Evolutionary conservation across 345 rosid genomes (phyloP).

Genomic region (Odontarrhena argentea): DNA sequence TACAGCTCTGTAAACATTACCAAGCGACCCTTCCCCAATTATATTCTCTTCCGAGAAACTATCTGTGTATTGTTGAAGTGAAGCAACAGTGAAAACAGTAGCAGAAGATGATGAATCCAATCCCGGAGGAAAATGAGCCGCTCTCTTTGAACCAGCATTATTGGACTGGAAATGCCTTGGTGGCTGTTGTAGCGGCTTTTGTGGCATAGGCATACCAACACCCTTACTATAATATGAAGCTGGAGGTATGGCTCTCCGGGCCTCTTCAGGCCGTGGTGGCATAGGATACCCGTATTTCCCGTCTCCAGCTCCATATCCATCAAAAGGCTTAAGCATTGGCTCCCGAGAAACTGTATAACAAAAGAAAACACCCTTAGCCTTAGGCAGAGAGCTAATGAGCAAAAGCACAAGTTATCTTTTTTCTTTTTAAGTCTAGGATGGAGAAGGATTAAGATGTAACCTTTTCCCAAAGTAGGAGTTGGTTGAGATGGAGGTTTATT

Average conservation of each 20-base stretch:
- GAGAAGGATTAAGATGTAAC: conserved; percentile 40
- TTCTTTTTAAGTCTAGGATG: neutral
- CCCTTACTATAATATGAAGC: conserved; percentile 41
- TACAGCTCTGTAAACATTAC: conserved; percentile 74
- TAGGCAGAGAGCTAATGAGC: conserved; percentile 3
- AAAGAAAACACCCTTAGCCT: conserved; percentile 11
- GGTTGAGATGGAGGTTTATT: conserved; percentile 46
- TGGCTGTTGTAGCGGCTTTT: conserved; percentile 56
- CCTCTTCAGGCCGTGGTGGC: conserved; percentile 45
- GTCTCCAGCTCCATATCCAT: conserved; percentile 48
- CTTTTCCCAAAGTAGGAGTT: conserved; percentile 45
- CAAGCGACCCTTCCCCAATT: conserved; percentile 77
- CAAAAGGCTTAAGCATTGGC: conserved; percentile 45
- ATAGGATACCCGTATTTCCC: conserved; percentile 40
- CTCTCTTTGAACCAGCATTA: conserved; percentile 51
- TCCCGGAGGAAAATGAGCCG: conserved; percentile 46
- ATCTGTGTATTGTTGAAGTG: conserved; percentile 82
- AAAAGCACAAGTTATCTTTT: conserved; percentile 17
- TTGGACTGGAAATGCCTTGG: conserved; percentile 37
- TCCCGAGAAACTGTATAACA: conserved; percentile 51
- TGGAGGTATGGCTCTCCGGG: conserved; percentile 40
- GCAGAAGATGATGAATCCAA: conserved; percentile 44
- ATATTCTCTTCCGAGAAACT: conserved; percentile 75
- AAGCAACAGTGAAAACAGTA: conserved; percentile 62
- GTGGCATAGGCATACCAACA: conserved; percentile 19